phyloP scores from a whole-genome alignment of 2,329 filamentous ascomycete species.

The Diplodia seriata region DNA sequence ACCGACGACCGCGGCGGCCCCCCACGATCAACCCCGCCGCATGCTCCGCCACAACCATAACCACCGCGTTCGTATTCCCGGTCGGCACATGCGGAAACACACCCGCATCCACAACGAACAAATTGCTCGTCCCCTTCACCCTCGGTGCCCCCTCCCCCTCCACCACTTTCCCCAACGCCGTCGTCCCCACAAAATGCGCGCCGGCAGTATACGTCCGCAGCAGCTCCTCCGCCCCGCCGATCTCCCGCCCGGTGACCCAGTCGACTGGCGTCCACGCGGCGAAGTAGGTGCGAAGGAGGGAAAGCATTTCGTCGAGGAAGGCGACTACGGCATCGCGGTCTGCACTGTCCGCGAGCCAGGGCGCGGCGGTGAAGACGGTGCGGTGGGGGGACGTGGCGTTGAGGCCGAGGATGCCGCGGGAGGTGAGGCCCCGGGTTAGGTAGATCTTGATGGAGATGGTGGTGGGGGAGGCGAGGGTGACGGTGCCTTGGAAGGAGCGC shows the following conservation, averaged over 20 bases:
- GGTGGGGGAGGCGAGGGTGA: conserved; percentile 43
- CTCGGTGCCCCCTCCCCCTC: conserved; percentile 48
- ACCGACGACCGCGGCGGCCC: too few relatives aligned
- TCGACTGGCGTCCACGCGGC: conserved; percentile 49
- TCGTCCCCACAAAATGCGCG: conserved; percentile 61
- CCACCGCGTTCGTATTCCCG: too few relatives aligned
- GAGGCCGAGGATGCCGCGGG: conserved; percentile 64
- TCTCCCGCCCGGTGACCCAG: conserved; percentile 61
- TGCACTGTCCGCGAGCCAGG: conserved; percentile 63
- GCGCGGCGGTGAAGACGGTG: conserved; percentile 61
- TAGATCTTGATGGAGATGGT: conserved; percentile 45
- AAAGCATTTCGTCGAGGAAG: conserved; percentile 66
- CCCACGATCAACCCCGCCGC: too few relatives aligned
- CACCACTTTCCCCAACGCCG: conserved; percentile 61
- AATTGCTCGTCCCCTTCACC: conserved; percentile 53
- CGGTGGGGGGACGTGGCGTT: conserved; percentile 48
- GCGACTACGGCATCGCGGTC: conserved; percentile 67
- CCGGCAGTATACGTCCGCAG: conserved; percentile 49
- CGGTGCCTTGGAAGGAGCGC: conserved; percentile 36
- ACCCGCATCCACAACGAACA: too few relatives aligned
- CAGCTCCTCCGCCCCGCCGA: conserved; percentile 55
- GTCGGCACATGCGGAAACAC: too few relatives aligned
- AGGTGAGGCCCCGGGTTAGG: conserved; percentile 60
- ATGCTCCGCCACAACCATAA: too few relatives aligned
- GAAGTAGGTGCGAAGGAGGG: conserved; percentile 56